A percentile compares a stretch with the other conserved stretches of the same genome.
These are phyloP conservation scores for Geoglossum cookeanum DNA, from an alignment of 2,329 filamentous ascomycete species.

Conservation along the genomic window DNA sequence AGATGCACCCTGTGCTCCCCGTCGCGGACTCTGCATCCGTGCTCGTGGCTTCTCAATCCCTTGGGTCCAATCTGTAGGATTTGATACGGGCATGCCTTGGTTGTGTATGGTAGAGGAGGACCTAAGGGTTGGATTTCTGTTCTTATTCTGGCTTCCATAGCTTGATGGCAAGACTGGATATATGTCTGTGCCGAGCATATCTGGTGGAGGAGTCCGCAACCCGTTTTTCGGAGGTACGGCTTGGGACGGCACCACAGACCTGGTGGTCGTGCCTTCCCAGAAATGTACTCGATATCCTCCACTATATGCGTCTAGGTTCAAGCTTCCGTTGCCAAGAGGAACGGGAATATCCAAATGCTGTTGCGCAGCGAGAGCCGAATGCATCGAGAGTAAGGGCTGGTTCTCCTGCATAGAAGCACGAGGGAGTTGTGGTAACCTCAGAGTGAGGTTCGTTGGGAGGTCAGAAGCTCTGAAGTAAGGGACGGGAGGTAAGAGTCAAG, in stretches of 20 bases:
- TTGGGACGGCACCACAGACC: not conserved
- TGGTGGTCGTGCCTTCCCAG: slow-evolving; percentile 1
- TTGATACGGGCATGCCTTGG: not conserved
- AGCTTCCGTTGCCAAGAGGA: not conserved
- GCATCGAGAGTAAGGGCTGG: not conserved
- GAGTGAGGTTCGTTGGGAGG: not conserved
- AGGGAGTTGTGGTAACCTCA: not conserved
- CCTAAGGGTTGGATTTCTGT: not conserved
- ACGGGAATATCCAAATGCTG: not conserved
- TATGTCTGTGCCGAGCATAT: slow-evolving; percentile 7
- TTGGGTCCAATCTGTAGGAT: slow-evolving; percentile 4
- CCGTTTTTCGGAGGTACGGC: slow-evolving; percentile 3
- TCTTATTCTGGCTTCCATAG: slow-evolving; percentile 1
- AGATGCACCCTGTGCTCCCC: slow-evolving; percentile 5
- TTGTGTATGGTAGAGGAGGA: not conserved
- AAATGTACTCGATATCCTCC: not conserved
- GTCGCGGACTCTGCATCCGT: slow-evolving; percentile 7
- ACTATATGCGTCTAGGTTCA: not conserved
- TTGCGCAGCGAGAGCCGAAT: not conserved
- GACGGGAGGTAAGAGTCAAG: not conserved
- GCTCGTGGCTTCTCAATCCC: slow-evolving; percentile 5
- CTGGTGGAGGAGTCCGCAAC: slow-evolving; percentile 8
- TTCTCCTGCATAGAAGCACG: not conserved
- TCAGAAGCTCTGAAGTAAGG: not conserved
- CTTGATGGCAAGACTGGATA: slow-evolving; percentile 7